phyloP scores from a whole-genome alignment of 2,329 filamentous ascomycete species.

The Calonectria multiphialidica region DNA sequence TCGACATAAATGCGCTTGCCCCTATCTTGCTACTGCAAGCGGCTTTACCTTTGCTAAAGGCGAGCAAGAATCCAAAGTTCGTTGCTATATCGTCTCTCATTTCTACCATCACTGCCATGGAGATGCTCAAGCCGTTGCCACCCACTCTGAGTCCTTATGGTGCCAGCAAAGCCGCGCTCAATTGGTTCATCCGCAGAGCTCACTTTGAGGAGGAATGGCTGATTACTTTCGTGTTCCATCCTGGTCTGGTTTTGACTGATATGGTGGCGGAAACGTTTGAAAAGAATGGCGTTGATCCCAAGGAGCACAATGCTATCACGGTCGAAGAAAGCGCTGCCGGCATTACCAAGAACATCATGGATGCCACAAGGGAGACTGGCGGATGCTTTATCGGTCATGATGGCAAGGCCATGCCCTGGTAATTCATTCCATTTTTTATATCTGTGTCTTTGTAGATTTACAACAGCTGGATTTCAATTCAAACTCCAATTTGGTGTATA shows the following conservation, averaged over 20 bases:
- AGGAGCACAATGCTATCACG: background rate
- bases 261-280: background rate
- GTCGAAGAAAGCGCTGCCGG: slow-evolving; percentile 5
- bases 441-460: background rate
- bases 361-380: background rate
- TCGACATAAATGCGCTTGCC: background rate
- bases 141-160: background rate
- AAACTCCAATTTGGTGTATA: too few relatives aligned
- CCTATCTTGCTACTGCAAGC: background rate
- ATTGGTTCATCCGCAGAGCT: slow-evolving; percentile 8
- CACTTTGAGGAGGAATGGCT: slow-evolving; percentile 43
- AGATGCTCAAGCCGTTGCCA: background rate
- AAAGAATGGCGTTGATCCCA: background rate
- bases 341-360: background rate
- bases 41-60: background rate
- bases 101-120: background rate
- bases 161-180: background rate
- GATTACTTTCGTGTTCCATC: slow-evolving; percentile 27
- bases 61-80: background rate
- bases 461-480: too few relatives aligned
- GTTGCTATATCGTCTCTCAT: background rate
- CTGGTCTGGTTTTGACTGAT: slow-evolving; percentile 22
- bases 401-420: slow-evolving; percentile 4
- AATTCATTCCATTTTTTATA: background rate
- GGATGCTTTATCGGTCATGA: slow-evolving; percentile 6